Evolutionary conservation across 768 basidiomycete species (phyloP).

Genomic region (Boletus bicolor): DNA sequence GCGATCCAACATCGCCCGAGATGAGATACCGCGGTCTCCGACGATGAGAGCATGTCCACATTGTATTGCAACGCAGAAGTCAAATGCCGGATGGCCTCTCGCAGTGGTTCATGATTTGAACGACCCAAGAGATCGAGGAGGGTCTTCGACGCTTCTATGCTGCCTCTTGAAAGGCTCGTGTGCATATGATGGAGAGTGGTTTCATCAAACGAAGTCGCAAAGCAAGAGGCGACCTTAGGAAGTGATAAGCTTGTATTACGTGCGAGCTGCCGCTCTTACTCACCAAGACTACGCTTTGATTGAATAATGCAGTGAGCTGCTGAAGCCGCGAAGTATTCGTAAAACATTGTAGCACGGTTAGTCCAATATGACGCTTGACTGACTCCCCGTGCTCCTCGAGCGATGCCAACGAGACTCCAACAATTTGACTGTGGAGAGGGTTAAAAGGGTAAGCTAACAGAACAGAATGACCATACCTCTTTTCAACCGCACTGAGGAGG

Average conservation of each 20-base stretch:
- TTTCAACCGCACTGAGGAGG: slow-evolving; percentile 35
- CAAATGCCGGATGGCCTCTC: slow-evolving; percentile 33
- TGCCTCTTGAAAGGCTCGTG: slow-evolving; percentile 1
- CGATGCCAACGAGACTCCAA: slow-evolving; percentile 37
- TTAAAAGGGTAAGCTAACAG: neutral
- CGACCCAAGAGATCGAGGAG: slow-evolving; percentile 33
- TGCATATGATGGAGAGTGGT: slow-evolving; percentile 15
- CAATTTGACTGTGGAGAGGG: slow-evolving; percentile 38
- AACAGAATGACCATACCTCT: slow-evolving; percentile 36
- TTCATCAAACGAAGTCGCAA: slow-evolving; percentile 39
- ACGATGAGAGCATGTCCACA: slow-evolving; percentile 9
- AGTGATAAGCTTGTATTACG: slow-evolving; percentile 2
- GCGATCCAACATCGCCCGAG: slow-evolving; percentile 58
- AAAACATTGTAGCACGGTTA: slow-evolving; percentile 41
- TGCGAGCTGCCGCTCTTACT: slow-evolving; percentile 12
- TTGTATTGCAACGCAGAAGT: slow-evolving; percentile 24
- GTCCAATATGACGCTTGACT: slow-evolving; percentile 37
- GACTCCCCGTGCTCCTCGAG: slow-evolving; percentile 38
- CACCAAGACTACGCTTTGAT: slow-evolving; percentile 43
- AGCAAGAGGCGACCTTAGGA: slow-evolving; percentile 44
- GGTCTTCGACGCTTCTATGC: slow-evolving; percentile 19
- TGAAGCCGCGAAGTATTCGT: slow-evolving; percentile 37
- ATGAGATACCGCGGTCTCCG: slow-evolving; percentile 29
- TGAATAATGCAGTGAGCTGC: slow-evolving; percentile 41
- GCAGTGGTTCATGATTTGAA: slow-evolving; percentile 35